These are phyloP conservation scores for Effrenium voratum DNA, from an alignment of 73 alveolate genomes.

Conservation along the genomic window DNA sequence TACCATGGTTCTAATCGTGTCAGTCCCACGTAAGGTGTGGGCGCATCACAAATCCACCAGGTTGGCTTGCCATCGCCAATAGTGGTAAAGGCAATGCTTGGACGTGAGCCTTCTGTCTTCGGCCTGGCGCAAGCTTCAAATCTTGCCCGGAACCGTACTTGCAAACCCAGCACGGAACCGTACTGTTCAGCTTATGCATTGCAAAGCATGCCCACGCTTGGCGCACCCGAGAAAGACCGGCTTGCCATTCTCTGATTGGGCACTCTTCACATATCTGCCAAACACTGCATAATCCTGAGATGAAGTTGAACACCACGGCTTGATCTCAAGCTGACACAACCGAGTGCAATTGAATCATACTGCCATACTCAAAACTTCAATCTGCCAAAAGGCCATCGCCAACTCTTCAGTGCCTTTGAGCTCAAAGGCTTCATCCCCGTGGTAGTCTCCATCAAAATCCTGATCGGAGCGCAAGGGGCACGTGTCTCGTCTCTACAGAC, in stretches of 20 bases:
- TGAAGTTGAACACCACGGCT: background rate
- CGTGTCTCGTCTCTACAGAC: too few relatives aligned
- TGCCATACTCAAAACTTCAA: background rate
- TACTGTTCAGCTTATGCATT: background rate
- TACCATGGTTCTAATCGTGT: background rate
- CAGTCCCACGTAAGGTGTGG: too few relatives aligned
- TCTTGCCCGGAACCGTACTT: too few relatives aligned
- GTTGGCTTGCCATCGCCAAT: conserved; percentile 84
- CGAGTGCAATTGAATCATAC: background rate
- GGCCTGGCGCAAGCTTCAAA: conserved; percentile 1
- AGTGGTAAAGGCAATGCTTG: conserved; percentile 44
- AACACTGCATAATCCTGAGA: conserved; percentile 66
- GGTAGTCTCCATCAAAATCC: conserved; percentile 87
- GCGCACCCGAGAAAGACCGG: conserved; percentile 82
- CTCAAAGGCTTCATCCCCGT: conserved; percentile 65
- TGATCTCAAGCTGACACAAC: background rate
- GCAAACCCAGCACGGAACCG: too few relatives aligned
- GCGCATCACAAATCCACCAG: conserved; percentile 83
- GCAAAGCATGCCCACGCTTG: too few relatives aligned
- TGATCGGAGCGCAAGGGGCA: background rate
- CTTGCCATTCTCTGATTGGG: conserved; percentile 78
- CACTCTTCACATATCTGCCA: conserved; percentile 76
- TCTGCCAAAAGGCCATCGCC: conserved; percentile 42
- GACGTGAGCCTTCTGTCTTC: conserved; percentile 81
- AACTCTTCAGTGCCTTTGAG: conserved; percentile 62